Evolutionary conservation across 2,329 filamentous ascomycete genomes (phyloP).

Genomic region (Didymella pomorum): DNA sequence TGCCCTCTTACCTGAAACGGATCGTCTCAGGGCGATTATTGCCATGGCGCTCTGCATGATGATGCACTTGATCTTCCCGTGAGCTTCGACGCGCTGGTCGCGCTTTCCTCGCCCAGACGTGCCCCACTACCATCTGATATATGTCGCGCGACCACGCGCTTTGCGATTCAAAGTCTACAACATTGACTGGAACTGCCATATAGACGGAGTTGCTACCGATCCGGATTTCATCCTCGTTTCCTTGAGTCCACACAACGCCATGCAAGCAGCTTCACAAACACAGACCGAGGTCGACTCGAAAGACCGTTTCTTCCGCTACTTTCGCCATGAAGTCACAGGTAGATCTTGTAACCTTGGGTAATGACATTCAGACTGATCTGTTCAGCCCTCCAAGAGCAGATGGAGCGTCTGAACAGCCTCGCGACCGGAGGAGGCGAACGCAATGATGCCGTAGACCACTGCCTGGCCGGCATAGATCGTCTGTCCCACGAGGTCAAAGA

Average conservation of each 20-base stretch:
- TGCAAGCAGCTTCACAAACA: slow-evolving; percentile 24
- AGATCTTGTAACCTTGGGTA: slow-evolving; percentile 27
- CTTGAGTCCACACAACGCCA: not conserved
- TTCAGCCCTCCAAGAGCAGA: slow-evolving; percentile 77
- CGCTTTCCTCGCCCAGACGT: slow-evolving; percentile 8
- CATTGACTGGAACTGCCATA: not conserved
- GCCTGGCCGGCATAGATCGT: slow-evolving; percentile 78
- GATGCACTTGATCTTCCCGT: slow-evolving; percentile 21
- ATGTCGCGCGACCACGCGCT: slow-evolving; percentile 13
- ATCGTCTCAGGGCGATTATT: slow-evolving; percentile 6
- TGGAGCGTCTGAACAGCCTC: slow-evolving; percentile 70
- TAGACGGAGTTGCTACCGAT: not conserved
- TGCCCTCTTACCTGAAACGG: slow-evolving; percentile 14
- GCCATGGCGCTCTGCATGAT: slow-evolving; percentile 22
- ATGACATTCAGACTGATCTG: slow-evolving; percentile 12
- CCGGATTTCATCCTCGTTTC: not conserved
- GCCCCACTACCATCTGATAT: slow-evolving; percentile 26
- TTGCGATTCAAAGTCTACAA: not conserved
- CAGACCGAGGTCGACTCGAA: slow-evolving; percentile 60
- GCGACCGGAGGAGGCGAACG: slow-evolving; percentile 75
- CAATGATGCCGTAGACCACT: slow-evolving; percentile 80
- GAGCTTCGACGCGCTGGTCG: slow-evolving; percentile 17
- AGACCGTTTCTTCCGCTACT: slow-evolving; percentile 84
- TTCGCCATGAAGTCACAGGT: slow-evolving; percentile 78
- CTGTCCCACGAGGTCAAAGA: slow-evolving; percentile 87